These are phyloP conservation scores for Physcomitrellopsis africana DNA, from an alignment of 225 moss, liverwort and hornwort species.

Conservation along the genomic window DNA sequence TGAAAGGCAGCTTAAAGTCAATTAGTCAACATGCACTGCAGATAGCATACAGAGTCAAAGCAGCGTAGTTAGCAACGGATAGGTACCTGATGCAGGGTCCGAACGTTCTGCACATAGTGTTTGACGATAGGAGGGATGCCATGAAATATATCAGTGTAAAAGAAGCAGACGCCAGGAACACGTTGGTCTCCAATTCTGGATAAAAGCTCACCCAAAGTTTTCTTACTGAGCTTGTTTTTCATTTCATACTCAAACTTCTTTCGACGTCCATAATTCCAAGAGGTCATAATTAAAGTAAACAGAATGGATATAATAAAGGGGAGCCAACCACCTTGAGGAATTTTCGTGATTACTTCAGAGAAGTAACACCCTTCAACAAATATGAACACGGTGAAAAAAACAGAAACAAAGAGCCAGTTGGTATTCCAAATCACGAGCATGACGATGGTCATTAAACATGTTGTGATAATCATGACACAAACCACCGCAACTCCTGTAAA, in stretches of 20 bases:
- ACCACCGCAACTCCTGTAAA: constrained; percentile 85
- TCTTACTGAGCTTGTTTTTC: constrained; percentile 64
- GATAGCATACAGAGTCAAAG: background rate
- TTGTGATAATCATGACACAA: constrained; percentile 82
- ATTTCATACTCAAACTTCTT: constrained; percentile 74
- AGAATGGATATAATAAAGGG: constrained; percentile 64
- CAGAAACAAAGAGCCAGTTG: constrained; percentile 29
- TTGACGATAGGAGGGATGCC: constrained; percentile 81
- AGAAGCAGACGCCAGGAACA: constrained; percentile 85
- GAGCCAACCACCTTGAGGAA: constrained; percentile 87
- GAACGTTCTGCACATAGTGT: constrained; percentile 75
- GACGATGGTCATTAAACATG: constrained; percentile 67
- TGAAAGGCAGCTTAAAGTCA: background rate
- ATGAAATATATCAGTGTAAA: constrained; percentile 74
- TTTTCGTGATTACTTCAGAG: constrained; percentile 70
- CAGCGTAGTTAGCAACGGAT: constrained; percentile 9
- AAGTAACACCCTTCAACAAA: constrained; percentile 68
- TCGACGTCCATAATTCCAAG: constrained; percentile 76
- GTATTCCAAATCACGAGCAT: constrained; percentile 87
- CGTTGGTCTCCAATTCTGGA: constrained; percentile 47
- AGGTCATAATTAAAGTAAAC: constrained; percentile 69
- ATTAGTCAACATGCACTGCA: background rate
- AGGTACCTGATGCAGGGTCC: constrained; percentile 71
- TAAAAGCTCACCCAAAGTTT: constrained; percentile 49
- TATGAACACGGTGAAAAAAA: constrained; percentile 58